These are phyloP conservation scores for Salmacisia buchloeana DNA, from an alignment of 1,284 basidiomycete species.

Conservation along the genomic window DNA sequence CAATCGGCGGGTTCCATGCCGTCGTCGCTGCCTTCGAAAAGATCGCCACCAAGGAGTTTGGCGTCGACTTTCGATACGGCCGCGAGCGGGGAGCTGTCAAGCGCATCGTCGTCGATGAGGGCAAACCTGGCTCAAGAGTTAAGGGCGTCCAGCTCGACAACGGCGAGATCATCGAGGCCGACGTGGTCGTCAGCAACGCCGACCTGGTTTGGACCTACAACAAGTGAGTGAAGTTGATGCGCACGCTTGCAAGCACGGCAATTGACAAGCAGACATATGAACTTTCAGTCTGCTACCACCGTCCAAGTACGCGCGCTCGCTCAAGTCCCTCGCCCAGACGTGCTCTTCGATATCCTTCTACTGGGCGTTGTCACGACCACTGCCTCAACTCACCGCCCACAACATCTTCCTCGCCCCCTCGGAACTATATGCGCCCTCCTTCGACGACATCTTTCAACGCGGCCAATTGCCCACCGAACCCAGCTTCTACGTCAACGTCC, in stretches of 20 bases:
- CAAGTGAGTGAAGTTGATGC: constrained; percentile 16
- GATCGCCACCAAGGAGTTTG: constrained; percentile 52
- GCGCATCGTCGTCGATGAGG: constrained; percentile 43
- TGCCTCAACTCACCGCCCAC: constrained; percentile 55
- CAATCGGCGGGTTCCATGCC: constrained; percentile 56
- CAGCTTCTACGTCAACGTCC: constrained; percentile 58
- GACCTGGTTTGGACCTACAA: constrained; percentile 57
- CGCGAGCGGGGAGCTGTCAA: constrained; percentile 45
- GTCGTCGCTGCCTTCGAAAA: constrained; percentile 54
- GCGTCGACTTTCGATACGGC: constrained; percentile 53
- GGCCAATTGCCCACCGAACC: constrained; percentile 56
- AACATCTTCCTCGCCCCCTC: constrained; percentile 53
- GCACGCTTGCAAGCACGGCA: neutral
- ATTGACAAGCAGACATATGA: neutral
- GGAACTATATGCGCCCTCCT: constrained; percentile 53
- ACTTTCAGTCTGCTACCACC: constrained; percentile 50
- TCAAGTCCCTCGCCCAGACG: constrained; percentile 48
- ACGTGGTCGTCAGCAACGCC: constrained; percentile 57
- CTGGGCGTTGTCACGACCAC: constrained; percentile 55
- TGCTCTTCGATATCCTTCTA: constrained; percentile 59
- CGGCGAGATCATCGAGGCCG: constrained; percentile 54
- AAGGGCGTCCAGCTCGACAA: constrained; percentile 53
- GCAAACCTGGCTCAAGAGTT: constrained; percentile 23
- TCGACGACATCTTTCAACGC: constrained; percentile 57
- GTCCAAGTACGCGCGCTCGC: constrained; percentile 42